Percentiles rank a stretch among this genome's conserved stretches.
These are phyloP conservation scores for Colletotrichum caudatum DNA, from an alignment of 2,329 filamentous ascomycete genomes.

Conservation along the genomic window DNA sequence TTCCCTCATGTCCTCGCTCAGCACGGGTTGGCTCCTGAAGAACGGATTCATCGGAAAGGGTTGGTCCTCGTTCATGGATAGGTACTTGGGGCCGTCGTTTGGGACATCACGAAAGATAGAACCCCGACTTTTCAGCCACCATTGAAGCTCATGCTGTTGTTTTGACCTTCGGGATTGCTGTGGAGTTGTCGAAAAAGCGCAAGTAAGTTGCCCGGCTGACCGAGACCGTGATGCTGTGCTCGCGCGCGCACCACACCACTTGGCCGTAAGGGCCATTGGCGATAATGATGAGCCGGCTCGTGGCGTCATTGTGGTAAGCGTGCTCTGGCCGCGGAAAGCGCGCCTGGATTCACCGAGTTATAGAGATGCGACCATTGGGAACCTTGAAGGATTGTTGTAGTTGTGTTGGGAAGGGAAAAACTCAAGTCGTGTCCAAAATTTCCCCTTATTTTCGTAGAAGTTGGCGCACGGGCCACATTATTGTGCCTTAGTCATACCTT, in stretches of 20 bases:
- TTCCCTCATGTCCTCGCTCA: slow-evolving; percentile 79
- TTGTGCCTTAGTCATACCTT: slow-evolving; percentile 19
- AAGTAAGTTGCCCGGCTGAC: slow-evolving; percentile 21
- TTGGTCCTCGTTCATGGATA: slow-evolving; percentile 54
- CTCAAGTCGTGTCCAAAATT: background rate
- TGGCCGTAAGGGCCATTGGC: slow-evolving; percentile 30
- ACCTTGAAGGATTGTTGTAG: background rate
- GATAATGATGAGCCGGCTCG: slow-evolving; percentile 35
- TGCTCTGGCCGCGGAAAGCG: slow-evolving; percentile 31
- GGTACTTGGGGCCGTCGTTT: slow-evolving; percentile 50
- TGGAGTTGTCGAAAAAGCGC: slow-evolving; percentile 56
- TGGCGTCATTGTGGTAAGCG: slow-evolving; percentile 25
- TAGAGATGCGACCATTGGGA: slow-evolving; percentile 31
- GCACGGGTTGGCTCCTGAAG: slow-evolving; percentile 78
- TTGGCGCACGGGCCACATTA: slow-evolving; percentile 22
- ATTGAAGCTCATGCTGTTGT: slow-evolving; percentile 53
- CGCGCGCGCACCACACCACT: slow-evolving; percentile 30
- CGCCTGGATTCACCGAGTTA: slow-evolving; percentile 21
- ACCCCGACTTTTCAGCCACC: slow-evolving; percentile 49
- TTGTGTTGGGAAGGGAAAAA: background rate
- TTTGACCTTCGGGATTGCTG: slow-evolving; percentile 54
- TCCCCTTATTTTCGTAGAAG: slow-evolving; percentile 29
- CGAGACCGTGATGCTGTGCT: slow-evolving; percentile 19
- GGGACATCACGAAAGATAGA: slow-evolving; percentile 39
- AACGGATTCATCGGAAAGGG: slow-evolving; percentile 81